Base-by-base conservation (phyloP, 768 basidiomycete species). In the Tricholoma terreum region DNA sequence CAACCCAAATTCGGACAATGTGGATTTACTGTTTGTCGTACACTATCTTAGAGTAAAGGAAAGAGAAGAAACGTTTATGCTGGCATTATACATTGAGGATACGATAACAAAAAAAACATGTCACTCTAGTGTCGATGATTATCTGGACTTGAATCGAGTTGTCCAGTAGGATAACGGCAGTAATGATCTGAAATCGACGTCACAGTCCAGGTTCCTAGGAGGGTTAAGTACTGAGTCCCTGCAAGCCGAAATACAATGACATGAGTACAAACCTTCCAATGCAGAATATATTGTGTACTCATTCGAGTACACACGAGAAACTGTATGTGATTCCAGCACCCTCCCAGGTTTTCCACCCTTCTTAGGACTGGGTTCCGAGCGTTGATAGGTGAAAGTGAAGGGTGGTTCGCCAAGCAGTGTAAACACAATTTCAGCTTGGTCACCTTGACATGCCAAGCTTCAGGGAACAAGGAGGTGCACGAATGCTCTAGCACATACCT, bases 301-400 rank as follows among this genome's bases (percentile, higher is more conserved):
- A 19, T 84, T 80, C 24, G 77, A 82, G 65, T 77, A 83, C 2
- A 93, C 80, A 2, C 89, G 86, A 14, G 91, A 90, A 17, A 94
- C 91, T 0, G 93, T 95, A 65, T 95, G 93, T 15, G 92, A 92
- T 72, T 95, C 93, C 6, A 95, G 79, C n/a, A 94, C 84, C 66
- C 88, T 90, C 52, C 84, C 85, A 40, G 83, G 77, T 62, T 82
- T 86, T 50, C 82, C 81, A 30, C 87, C 86, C 68, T 89, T 90
- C 73, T 81, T 84, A 3, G 76, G 70, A 50, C 77, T 80, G 17
- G 85, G 79, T 71, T 92, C 92, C 2, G 91, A 81, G 48, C 92
- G 84, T 69, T 94, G 91, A 72, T 95, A 95, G 0, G 94, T 94
- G 73, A 99, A 98, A 1, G 94, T 89, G 75, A 98, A 99, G 0